phyloP scores from a whole-genome alignment of 2,329 filamentous ascomycete genomes.

The Dendrostoma leiphaemia region DNA sequence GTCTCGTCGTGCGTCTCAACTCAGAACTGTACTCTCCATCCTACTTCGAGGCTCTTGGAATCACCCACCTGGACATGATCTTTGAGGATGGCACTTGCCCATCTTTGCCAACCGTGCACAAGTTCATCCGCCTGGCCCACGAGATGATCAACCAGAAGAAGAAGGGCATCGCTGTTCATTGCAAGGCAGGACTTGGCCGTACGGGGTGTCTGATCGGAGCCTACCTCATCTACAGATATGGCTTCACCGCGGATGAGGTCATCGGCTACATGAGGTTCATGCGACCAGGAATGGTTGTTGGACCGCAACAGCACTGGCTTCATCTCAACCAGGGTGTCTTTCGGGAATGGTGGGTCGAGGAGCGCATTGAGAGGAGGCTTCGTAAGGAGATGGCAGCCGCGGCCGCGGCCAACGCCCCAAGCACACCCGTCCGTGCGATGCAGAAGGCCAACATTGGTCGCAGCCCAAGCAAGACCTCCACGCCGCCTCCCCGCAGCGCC shows the following conservation, averaged over 20 bases:
- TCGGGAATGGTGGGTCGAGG: constrained; percentile 97
- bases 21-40: constrained; percentile 93
- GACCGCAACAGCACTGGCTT: constrained; percentile 97
- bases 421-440: constrained; percentile 61
- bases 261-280: constrained; percentile 99
- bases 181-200: constrained; percentile 93
- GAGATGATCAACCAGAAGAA: constrained; percentile 89
- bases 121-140: constrained; percentile 92
- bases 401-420: constrained; percentile 36
- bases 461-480: constrained; percentile 71
- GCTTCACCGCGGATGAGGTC: constrained; percentile 95
- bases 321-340: constrained; percentile 96
- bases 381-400: constrained; percentile 57
- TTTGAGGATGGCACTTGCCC: constrained; percentile 98
- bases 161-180: constrained; percentile 94
- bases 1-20: constrained; percentile 91
- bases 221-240: constrained; percentile 95
- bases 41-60: constrained; percentile 95
- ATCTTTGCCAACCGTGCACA: constrained; percentile 80
- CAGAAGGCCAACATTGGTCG: constrained; percentile 55
- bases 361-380: constrained; percentile 71
- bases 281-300: constrained; percentile 98
- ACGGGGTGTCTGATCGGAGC: constrained; percentile 96
- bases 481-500: constrained; percentile 76
- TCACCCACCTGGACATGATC: constrained; percentile 98